phyloP scores from a whole-genome alignment of 2,329 filamentous ascomycete genomes.

The Penicillium freii region DNA sequence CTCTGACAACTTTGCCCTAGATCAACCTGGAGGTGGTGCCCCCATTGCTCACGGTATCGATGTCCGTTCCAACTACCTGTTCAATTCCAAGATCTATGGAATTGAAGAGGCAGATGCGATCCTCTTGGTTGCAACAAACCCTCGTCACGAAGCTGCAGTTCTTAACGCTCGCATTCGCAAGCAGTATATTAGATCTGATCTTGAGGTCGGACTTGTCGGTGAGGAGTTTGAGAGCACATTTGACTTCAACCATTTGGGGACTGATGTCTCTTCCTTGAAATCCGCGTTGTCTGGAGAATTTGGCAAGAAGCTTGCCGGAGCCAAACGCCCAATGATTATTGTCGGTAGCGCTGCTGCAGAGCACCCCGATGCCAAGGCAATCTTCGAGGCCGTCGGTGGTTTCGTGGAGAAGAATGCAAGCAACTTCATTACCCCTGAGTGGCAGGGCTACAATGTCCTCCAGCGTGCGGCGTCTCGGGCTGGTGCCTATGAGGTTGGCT shows the following conservation, averaged over 20 bases:
- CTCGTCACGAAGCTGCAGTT: conserved; percentile 89
- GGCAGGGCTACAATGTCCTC: conserved; percentile 97
- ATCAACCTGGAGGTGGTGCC: conserved; percentile 78
- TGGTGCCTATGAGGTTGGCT: conserved; percentile 94
- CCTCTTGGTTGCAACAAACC: conserved; percentile 91
- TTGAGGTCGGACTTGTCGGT: conserved; percentile 88
- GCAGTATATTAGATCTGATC: conserved; percentile 93
- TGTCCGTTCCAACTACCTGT: conserved; percentile 88
- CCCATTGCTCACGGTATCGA: conserved; percentile 92
- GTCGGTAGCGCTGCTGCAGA: conserved; percentile 90
- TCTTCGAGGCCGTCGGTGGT: conserved; percentile 83
- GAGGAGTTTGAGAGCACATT: conserved; percentile 92
- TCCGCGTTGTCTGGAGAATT: conserved; percentile 80
- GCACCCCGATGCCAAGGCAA: conserved; percentile 84
- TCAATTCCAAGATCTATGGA: conserved; percentile 93
- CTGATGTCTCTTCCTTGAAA: conserved; percentile 77
- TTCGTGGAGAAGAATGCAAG: conserved; percentile 92
- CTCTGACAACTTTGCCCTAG: conserved; percentile 91
- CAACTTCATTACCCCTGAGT: conserved; percentile 84
- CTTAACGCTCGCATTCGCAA: conserved; percentile 96
- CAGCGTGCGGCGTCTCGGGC: conserved; percentile 89
- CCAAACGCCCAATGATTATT: conserved; percentile 94
- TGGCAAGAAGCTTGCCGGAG: conserved; percentile 84
- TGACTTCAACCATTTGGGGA: conserved; percentile 86
- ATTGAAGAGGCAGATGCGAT: conserved; percentile 92